Conservation (phyloP, 2,329 filamentous ascomycete species). For the Xylariales sp. region DNA sequence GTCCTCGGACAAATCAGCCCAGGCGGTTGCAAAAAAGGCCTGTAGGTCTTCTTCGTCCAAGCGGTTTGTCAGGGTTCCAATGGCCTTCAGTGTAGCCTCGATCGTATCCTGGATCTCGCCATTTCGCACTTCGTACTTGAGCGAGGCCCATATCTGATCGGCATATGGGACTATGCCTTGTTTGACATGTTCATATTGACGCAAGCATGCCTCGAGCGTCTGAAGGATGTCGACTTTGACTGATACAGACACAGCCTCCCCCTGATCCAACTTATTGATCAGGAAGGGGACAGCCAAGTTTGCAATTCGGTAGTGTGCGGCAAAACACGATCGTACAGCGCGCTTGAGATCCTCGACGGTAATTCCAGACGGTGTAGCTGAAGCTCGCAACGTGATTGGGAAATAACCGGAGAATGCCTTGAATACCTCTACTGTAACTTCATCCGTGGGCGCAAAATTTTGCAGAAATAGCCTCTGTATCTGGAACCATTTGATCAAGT, state of each 20-base stretch:
- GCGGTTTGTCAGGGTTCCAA: slow-evolving; percentile 43
- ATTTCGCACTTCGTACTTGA: slow-evolving; percentile 60
- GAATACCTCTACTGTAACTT: slow-evolving; percentile 47
- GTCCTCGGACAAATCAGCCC: slow-evolving; percentile 50
- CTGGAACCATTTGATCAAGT: slow-evolving; percentile 53
- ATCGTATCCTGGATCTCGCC: slow-evolving; percentile 55
- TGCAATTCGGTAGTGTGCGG: slow-evolving; percentile 43
- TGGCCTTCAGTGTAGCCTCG: slow-evolving; percentile 50
- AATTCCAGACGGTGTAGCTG: slow-evolving; percentile 43
- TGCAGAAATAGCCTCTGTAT: slow-evolving; percentile 41
- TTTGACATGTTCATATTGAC: slow-evolving; percentile 41
- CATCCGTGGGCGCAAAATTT: slow-evolving; percentile 39
- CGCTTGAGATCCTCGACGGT: slow-evolving; percentile 54
- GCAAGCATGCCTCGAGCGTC: slow-evolving; percentile 50
- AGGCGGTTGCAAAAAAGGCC: slow-evolving; percentile 43
- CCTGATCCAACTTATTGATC: slow-evolving; percentile 53
- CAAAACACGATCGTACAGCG: slow-evolving; percentile 49
- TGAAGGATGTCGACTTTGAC: slow-evolving; percentile 57
- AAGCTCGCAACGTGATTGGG: slow-evolving; percentile 52
- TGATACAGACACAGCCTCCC: slow-evolving; percentile 52
- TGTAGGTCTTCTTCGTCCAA: slow-evolving; percentile 40
- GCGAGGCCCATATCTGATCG: slow-evolving; percentile 51
- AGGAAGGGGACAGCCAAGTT: slow-evolving; percentile 47
- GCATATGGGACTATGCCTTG: slow-evolving; percentile 44
- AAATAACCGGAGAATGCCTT: slow-evolving; percentile 56